Conservation (phyloP, 106 monocot species). For the Dendrobium huoshanense region DNA sequence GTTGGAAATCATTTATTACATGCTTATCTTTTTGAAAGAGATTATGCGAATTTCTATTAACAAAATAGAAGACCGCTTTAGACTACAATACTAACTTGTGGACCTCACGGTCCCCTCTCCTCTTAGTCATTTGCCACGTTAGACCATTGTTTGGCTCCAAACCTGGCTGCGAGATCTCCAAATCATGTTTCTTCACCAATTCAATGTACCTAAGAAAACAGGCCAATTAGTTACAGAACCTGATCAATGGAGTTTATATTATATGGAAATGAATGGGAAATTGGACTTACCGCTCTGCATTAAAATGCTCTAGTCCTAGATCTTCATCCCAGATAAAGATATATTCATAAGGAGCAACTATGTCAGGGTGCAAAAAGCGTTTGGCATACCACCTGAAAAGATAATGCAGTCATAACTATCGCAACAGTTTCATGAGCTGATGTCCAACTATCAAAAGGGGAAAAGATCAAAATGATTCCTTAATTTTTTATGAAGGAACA, state of each 20-base stretch:
- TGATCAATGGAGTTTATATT: not conserved
- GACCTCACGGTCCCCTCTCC: conserved; percentile 30
- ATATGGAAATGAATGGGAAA: not conserved
- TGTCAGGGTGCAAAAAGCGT: conserved; percentile 64
- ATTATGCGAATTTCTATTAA: not conserved
- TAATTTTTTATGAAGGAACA: no score
- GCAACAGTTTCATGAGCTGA: no score
- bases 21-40: not conserved
- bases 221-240: not conserved
- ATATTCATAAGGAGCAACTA: conserved; percentile 70
- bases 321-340: conserved; percentile 88
- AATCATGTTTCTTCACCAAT: conserved; percentile 41
- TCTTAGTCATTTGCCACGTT: conserved; percentile 53
- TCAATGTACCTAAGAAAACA: conserved; percentile 31
- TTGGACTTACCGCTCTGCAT: conserved; percentile 46
- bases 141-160: conserved; percentile 33
- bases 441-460: no score
- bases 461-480: no score
- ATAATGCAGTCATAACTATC: not conserved
- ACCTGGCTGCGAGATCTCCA: conserved; percentile 57
- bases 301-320: conserved; percentile 59
- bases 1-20: conserved; percentile 6
- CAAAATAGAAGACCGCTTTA: not conserved
- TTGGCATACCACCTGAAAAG: conserved; percentile 74
- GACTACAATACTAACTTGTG: conserved; percentile 28